phyloP scores from a whole-genome alignment of 768 basidiomycete species.

The Tylopilus subfusipes region DNA sequence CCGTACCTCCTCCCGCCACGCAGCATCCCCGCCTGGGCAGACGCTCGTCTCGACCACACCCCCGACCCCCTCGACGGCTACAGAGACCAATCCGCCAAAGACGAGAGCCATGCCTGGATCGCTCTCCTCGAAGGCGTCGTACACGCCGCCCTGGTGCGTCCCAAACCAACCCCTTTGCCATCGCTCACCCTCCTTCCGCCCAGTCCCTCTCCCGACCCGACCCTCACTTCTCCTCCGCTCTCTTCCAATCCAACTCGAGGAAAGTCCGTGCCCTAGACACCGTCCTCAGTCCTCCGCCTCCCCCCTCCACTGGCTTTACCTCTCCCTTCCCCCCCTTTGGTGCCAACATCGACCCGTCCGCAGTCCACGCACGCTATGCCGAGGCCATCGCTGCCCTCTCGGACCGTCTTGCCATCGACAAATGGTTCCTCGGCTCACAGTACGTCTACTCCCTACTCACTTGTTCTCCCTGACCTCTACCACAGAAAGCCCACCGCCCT shows the following conservation, averaged over 20 bases:
- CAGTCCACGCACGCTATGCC: conserved; percentile 56
- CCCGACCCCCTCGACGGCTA: conserved; percentile 64
- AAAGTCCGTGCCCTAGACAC: conserved; percentile 40
- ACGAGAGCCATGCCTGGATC: conserved; percentile 83
- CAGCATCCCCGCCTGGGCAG: conserved; percentile 73
- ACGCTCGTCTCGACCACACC: conserved; percentile 42
- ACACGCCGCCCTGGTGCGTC: conserved; percentile 68
- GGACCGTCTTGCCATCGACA: conserved; percentile 69
- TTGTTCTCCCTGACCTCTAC: conserved; percentile 5
- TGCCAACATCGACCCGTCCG: conserved; percentile 46
- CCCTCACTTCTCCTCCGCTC: conserved; percentile 36
- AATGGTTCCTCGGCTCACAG: conserved; percentile 80
- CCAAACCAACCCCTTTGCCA: background rate
- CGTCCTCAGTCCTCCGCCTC: conserved; percentile 60
- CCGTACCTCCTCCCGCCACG: conserved; percentile 59
- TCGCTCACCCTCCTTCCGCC: conserved; percentile 3
- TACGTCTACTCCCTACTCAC: conserved; percentile 32
- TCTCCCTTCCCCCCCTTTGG: conserved; percentile 63
- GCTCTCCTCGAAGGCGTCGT: conserved; percentile 72
- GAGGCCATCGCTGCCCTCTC: conserved; percentile 73
- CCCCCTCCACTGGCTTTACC: conserved; percentile 66
- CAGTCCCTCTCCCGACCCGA: conserved; percentile 51
- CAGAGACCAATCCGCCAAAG: conserved; percentile 49
- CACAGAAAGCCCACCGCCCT: conserved; percentile 72
- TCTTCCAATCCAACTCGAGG: conserved; percentile 38